These are phyloP conservation scores for Nothophoma quercina DNA, from an alignment of 2,329 filamentous ascomycete genomes.

Conservation along the genomic window DNA sequence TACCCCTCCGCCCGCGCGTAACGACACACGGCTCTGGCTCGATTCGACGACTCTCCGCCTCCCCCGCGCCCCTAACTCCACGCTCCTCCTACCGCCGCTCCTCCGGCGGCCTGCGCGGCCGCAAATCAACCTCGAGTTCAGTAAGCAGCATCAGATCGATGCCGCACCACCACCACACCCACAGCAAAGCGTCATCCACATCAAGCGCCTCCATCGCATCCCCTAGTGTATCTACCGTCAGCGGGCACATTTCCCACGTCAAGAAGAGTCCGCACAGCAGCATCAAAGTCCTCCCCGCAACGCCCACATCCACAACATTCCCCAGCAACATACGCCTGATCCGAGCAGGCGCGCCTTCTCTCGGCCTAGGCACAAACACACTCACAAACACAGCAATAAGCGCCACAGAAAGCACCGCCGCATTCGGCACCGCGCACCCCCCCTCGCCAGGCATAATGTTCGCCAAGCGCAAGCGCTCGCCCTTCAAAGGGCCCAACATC, in stretches of 20 bases:
- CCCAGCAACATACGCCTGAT: slow-evolving; percentile 87
- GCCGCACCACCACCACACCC: slow-evolving; percentile 75
- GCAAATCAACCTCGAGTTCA: slow-evolving; percentile 95
- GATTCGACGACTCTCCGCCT: slow-evolving; percentile 73
- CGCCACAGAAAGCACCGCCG: slow-evolving; percentile 52
- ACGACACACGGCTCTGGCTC: slow-evolving; percentile 52
- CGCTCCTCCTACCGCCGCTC: slow-evolving; percentile 84
- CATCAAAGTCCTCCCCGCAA: slow-evolving; percentile 93
- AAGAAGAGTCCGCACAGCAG: slow-evolving; percentile 77
- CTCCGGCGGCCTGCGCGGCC: slow-evolving; percentile 82
- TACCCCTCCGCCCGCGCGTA: slow-evolving; percentile 51
- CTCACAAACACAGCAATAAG: too few relatives aligned
- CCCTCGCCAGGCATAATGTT: slow-evolving; percentile 72
- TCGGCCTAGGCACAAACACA: too few relatives aligned
- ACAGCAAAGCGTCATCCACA: slow-evolving; percentile 93
- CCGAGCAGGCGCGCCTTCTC: slow-evolving; percentile 57
- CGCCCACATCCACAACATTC: slow-evolving; percentile 75
- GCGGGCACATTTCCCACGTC: slow-evolving; percentile 68
- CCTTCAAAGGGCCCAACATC: slow-evolving; percentile 81
- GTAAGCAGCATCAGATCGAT: slow-evolving; percentile 93
- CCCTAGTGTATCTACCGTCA: slow-evolving; percentile 54
- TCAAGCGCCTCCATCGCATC: slow-evolving; percentile 74
- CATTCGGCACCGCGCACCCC: slow-evolving; percentile 63
- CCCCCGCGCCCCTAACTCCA: slow-evolving; percentile 86
- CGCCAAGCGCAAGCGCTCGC: slow-evolving; percentile 78